Conservation (phyloP, 1,139 yeast species). For the Yamadazyma songkhlaensis region DNA sequence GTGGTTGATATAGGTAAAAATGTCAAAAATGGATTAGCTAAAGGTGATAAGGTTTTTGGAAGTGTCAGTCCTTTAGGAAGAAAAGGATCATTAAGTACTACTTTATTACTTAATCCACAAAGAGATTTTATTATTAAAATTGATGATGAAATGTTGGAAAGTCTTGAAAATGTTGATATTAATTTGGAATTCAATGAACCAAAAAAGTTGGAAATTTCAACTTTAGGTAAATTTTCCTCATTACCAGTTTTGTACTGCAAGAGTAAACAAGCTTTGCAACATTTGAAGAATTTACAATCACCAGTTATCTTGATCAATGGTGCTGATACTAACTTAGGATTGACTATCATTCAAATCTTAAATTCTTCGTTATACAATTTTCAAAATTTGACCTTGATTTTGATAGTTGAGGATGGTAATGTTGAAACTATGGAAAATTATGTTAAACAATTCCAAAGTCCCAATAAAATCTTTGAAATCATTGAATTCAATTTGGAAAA, state of each 20-base stretch:
- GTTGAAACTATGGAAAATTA: constrained; percentile 21
- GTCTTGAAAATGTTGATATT: constrained; percentile 19
- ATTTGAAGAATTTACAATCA: constrained; percentile 17
- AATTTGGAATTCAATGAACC: constrained; percentile 12
- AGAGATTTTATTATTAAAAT: constrained; percentile 31
- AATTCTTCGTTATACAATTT: constrained; percentile 25
- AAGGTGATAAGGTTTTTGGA: constrained; percentile 40
- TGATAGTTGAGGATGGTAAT: constrained; percentile 30
- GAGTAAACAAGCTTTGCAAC: constrained; percentile 36
- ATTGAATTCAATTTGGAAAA: constrained; percentile 35
- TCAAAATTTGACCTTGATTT: constrained; percentile 25
- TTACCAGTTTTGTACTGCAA: constrained; percentile 40
- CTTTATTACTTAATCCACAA: constrained; percentile 32
- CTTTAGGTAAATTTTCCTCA: constrained; percentile 33
- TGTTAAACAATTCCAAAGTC: constrained; percentile 18
- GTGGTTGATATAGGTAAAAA: constrained; percentile 31
- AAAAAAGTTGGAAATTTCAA: constrained; percentile 5
- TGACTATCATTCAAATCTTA: constrained; percentile 34
- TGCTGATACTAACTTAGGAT: constrained; percentile 41
- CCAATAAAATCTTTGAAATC: constrained; percentile 21
- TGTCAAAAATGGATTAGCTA: constrained; percentile 20
- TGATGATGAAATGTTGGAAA: constrained; percentile 22
- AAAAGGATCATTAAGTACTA: constrained; percentile 39
- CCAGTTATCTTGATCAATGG: constrained; percentile 42
- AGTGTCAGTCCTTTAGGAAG: constrained; percentile 30